Evolutionary conservation across 495 filamentous ascomycete genomes (phyloP), one percentile per base, ranked within the genome.

Genomic region (Jackrogersella minutella): DNA sequence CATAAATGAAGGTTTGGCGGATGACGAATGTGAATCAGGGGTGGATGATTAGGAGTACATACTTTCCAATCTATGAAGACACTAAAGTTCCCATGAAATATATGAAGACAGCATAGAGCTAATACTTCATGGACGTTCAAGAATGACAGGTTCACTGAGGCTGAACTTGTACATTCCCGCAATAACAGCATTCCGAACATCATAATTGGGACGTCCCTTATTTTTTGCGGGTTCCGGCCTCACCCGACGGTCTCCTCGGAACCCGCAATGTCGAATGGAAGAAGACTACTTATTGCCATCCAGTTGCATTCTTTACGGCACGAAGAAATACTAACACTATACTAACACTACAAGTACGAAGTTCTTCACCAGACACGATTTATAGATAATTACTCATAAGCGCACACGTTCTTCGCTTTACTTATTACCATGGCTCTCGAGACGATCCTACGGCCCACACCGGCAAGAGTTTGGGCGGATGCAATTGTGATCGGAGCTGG

Each of bases 401-500:
- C 24, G 16, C 41, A 17, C n/a, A 7, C 24, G 3, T 47, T 26
- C 26, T 21, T 26, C 16, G 26, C 11, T 9, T 19, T 34, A 2
- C 16, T 10, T 7, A 14, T 37, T 22, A 31, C 43, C 30, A 50
- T 50, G 33, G 5, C 43, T 31, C 11, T 30, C 1, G 14, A 49
- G 8, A 40, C 11, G 41, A 7, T 10, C 11, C 17, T 19, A 9
- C 8, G 1, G 14, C 16, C 30, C 10, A 30, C 47, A 2, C 3
- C 30, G 30, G 10, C 19, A 33, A 3, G 8, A 1, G n/a, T 10
- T 33, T 33, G 14, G 2, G 16, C 53, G 5, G 81, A 85, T 46
- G 78, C 79, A 0, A 37, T 83, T 16, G 66, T 85, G 6, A 70
- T 84, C 4, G 82, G 82, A 1, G 82, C 80, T 10, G 81, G 82